Evolutionary conservation across 805 yeast species (phyloP), one percentile per base, ranked within the genome.

Genomic region (Ogataea ramenticola): DNA sequence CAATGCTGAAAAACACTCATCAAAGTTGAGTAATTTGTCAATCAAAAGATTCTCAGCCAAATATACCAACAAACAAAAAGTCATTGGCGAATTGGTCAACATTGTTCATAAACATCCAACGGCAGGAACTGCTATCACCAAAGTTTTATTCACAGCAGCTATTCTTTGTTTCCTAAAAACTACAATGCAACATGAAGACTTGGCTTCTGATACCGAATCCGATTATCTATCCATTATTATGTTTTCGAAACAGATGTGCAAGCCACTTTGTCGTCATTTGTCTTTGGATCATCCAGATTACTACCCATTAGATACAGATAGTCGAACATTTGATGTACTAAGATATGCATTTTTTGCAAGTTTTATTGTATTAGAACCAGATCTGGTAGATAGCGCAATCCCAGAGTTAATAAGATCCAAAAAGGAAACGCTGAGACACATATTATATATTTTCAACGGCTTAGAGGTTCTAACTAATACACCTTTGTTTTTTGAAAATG

Each of bases 121-220:
- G 9, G 52, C 55, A 26, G 55, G 64, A 4, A 64, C 60, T 27
- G 54, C 65, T 40, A 43, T 69, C 40, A 56, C 61, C 6, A 55
- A 52, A 9, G 48, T 68, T n/a, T 47, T 68, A 32, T 45, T 55
- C 24, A 55, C 65, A 29, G 69, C 70, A 8, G 52, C 65, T 16
- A 56, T 65, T 0, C 43, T 66, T 14, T 17, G 7, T 12, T 34
- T 19, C n/a, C n/a, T 34, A 19, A 17, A 17, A 20, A 9, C 24
- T 6, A 3, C 17, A 11, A 6, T 34, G 8, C 11, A 32, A 8
- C 37, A 34, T 34, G 7, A 16, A 12, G n/a, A 19, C 7, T 15
- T 32, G n/a, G 52, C 53, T 29, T 17, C 49, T 0, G 34, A 48
- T 19, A 59, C 60, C 16, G 56, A 61, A 26, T 35, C 60, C 2